Evolutionary conservation across 306 rosid genomes (phyloP).

Genomic region (Quercus berberidifolia): DNA sequence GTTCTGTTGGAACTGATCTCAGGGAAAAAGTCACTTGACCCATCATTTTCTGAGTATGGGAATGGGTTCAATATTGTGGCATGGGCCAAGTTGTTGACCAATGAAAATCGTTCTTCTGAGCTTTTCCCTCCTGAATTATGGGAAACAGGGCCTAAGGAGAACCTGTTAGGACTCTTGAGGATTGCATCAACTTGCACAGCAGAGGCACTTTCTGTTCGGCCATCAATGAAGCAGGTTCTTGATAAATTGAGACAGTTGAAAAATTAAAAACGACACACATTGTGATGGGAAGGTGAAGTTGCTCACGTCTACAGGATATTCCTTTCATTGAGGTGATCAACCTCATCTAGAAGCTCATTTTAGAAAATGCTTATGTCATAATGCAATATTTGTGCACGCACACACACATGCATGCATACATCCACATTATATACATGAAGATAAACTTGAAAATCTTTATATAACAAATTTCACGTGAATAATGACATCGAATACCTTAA

Average conservation of each 20-base stretch:
- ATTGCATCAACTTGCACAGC: slow-evolving; percentile 45
- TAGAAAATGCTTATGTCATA: not conserved
- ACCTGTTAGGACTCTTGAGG: slow-evolving; percentile 37
- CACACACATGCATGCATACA: not conserved
- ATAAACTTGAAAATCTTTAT: not conserved
- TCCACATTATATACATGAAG: not conserved
- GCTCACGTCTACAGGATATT: slow-evolving; percentile 11
- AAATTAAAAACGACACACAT: slow-evolving; percentile 18
- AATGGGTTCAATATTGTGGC: slow-evolving; percentile 72
- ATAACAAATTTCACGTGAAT: not conserved
- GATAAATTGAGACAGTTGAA: slow-evolving; percentile 45
- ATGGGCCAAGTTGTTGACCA: slow-evolving; percentile 56
- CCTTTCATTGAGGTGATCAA: slow-evolving; percentile 20
- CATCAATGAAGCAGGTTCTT: slow-evolving; percentile 50
- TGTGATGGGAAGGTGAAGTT: slow-evolving; percentile 10
- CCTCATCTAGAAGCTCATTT: not conserved
- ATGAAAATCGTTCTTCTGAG: slow-evolving; percentile 41
- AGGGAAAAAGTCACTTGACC: slow-evolving; percentile 64
- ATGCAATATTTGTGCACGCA: not conserved
- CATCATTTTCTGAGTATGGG: slow-evolving; percentile 57
- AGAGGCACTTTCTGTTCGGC: slow-evolving; percentile 43
- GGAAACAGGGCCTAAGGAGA: slow-evolving; percentile 49
- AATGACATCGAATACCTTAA: not conserved
- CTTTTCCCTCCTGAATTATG: slow-evolving; percentile 42
- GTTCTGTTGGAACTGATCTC: slow-evolving; percentile 64